A percentile compares a stretch with the other conserved stretches of the same genome.
Conservation (phyloP, 2,329 filamentous ascomycete species). For the Ilyonectria destructans region DNA sequence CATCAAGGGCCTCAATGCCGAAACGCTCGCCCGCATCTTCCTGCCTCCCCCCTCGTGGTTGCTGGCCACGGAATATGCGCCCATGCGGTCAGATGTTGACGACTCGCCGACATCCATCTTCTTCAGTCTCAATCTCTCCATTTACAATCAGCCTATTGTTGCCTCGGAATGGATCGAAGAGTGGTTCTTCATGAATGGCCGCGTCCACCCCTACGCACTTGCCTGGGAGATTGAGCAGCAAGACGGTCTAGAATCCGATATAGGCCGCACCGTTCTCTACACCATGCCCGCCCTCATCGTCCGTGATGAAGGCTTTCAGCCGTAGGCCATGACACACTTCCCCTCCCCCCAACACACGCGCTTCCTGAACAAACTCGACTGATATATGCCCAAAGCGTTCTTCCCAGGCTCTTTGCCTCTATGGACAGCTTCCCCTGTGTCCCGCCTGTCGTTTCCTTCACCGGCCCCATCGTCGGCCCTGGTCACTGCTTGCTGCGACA, state of each 20-base stretch:
- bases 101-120: not conserved
- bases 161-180: not conserved
- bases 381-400: no score
- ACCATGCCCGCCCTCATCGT: not conserved
- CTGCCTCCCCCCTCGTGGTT: no score
- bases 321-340: not conserved
- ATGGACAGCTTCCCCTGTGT: no score
- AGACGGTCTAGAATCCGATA: no score
- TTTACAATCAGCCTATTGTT: conserved; percentile 4
- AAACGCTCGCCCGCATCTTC: no score
- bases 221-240: not conserved
- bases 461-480: not conserved
- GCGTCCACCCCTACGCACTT: not conserved
- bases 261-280: no score
- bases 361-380: no score
- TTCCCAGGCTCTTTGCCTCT: no score
- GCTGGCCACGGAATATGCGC: no score
- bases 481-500: not conserved
- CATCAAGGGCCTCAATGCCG: no score
- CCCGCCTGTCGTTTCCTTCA: not conserved
- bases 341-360: no score
- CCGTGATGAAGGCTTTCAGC: not conserved
- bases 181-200: conserved; percentile 11
- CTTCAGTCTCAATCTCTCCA: conserved; percentile 11
- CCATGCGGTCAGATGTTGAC: no score